phyloP scores from a whole-genome alignment of 78 protist species.

The Neovahlkampfia damariscottae region DNA sequence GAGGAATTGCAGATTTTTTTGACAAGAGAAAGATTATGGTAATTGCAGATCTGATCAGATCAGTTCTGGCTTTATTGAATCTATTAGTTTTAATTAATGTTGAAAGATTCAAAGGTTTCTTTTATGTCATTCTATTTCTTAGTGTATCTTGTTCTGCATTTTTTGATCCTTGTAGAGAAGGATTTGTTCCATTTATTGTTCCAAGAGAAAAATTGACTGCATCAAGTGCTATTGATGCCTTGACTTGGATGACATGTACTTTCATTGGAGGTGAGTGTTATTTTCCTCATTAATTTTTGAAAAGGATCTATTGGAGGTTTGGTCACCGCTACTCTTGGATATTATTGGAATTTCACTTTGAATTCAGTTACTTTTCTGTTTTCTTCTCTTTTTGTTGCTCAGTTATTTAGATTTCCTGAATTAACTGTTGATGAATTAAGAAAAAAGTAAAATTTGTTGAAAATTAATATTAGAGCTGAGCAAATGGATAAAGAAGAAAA shows the following conservation, averaged over 20 bases:
- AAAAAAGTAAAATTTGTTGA: not conserved
- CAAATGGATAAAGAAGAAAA: not conserved
- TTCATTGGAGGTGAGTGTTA: not conserved
- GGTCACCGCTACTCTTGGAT: not conserved
- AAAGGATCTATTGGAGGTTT: not conserved
- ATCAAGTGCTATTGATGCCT: not conserved
- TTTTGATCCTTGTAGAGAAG: not conserved
- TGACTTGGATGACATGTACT: not conserved
- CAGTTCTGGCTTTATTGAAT: not conserved
- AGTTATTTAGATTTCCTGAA: not conserved
- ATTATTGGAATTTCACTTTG: not conserved
- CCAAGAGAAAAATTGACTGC: not conserved
- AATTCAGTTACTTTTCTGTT: not conserved
- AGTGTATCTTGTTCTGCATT: not conserved
- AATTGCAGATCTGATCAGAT: not conserved
- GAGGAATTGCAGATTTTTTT: not conserved
- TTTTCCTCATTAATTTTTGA: too few relatives aligned
- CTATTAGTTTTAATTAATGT: not conserved
- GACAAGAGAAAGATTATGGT: not conserved
- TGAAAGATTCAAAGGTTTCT: not conserved
- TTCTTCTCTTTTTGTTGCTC: not conserved
- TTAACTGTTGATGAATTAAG: not conserved
- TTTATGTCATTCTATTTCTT: not conserved
- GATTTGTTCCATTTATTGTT: conserved; percentile 1
- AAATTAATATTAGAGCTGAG: not conserved